Evolutionary conservation across 163 green algal species (phyloP), one percentile per base, ranked within the genome.

Genomic region (Coccomyxa subellipsoidea): DNA sequence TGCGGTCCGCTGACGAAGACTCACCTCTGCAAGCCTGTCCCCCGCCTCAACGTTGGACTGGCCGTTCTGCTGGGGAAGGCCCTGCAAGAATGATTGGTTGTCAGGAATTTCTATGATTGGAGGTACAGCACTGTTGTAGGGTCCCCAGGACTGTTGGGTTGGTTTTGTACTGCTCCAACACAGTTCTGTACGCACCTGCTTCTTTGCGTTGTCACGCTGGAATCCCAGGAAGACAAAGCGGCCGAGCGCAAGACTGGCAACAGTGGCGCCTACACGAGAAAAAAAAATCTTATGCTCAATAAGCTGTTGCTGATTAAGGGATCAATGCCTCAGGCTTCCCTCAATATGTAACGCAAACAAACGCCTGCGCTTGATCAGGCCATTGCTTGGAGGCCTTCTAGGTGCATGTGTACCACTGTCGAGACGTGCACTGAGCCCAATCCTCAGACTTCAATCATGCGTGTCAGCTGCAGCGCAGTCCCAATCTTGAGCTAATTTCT

Each of bases 141-240:
- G 47, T 59, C 23, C 5, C 47, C 47, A 59, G 23, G 15, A 59
- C 47, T 59, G 5, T n/a, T n/a, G n/a, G 23, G 15, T 23, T 8
- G 21, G 47, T 59, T 59, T 18, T 18, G 21, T 59, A 18, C 47
- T 59, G 47, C 47, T 59, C 47, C 47, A 21, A 5, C 23, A 18
- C 47, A 59, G 15, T n/a, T n/a, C n/a, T n/a, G 23, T 59, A 59
- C 47, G 21, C 32, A 38, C 70, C 70, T 77, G 70, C 37, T 66
- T 59, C 76, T 80, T 35, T 32, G 37, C 76, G 27, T 59, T 69
- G 25, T 69, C n/a, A 27, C 86, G 69, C 82, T 95, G 91, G 87
- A 90, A 92, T 82, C 88, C 87, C 77, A 95, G 81, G 86, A 96
- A 93, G 21, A 91, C 92, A 78, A 96, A 95, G 76, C 93, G 87